Evolutionary conservation across 768 basidiomycete species (phyloP), one percentile per base, ranked within the genome.

Genomic region (Jaapia argillacea): DNA sequence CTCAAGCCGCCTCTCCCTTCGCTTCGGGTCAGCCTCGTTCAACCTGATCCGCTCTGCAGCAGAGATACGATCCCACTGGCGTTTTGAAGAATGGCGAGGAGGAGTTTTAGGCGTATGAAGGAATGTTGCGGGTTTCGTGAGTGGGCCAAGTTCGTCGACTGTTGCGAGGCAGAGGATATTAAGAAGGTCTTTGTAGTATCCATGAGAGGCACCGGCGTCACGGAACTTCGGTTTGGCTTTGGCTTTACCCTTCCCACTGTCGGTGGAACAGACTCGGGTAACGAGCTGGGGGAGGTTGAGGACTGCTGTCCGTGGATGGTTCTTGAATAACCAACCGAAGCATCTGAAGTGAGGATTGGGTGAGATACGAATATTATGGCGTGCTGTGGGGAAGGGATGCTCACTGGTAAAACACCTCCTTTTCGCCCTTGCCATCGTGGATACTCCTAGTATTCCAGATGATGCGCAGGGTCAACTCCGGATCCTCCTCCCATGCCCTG

Each of bases 111-210:
- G 37, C 10, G 7, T 10, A 21, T 38, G 37, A 7, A 10, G 10
- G 22, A 7, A 7, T 7, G 7, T 10, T 10, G 21, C 10, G 21
- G 37, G 37, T 22, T 13, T 22, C 10, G 7, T 6, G 10, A 22
- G 25, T 7, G 48, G 31, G 24, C 28, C 42, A 18, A 85, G 68
- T 46, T 83, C 64, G 45, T 69, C 72, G 13, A 68, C 56, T 1
- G 75, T 66, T 7, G 76, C 77, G 23, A 86, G 67, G 3, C 74
- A 68, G 4, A 85, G 64, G 40, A 86, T 76, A 41, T 83, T 79
- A 41, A 83, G 69, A 18, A 85, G 66, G 50, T 85, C 84, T 54
- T 87, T 85, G 78, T 80, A 85, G 52, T 79, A 83, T 0, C 83
- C 83, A 40, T 85, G 82, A 3, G 67, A 46, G 16, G 50, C 42